Evolutionary conservation across 2,329 filamentous ascomycete species (phyloP).

Genomic region (Fusarium annulatum): DNA sequence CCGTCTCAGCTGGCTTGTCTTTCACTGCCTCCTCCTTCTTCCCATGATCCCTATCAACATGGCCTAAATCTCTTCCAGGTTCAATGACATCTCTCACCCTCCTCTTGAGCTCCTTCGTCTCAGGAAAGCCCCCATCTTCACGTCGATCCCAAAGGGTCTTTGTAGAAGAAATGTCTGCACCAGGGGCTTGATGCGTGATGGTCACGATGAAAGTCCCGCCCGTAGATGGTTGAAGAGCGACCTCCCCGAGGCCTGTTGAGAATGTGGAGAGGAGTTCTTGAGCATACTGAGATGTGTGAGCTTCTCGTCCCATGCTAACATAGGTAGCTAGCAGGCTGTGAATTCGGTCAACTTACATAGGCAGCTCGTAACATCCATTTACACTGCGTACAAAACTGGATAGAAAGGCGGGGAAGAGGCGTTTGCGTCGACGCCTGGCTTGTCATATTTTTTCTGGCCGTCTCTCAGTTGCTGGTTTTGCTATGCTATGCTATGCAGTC

Average conservation of each 20-base stretch:
- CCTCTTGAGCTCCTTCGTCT: slow-evolving; percentile 91
- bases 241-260: slow-evolving; percentile 82
- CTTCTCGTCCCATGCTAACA: neutral
- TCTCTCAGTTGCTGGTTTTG: neutral
- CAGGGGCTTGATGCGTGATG: slow-evolving; percentile 58
- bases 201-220: slow-evolving; percentile 86
- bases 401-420: slow-evolving; percentile 76
- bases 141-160: slow-evolving; percentile 89
- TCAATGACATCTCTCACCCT: slow-evolving; percentile 85
- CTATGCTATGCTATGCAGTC: neutral
- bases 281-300: slow-evolving; percentile 71
- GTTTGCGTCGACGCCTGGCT: slow-evolving; percentile 17
- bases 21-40: slow-evolving; percentile 12
- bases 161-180: slow-evolving; percentile 43
- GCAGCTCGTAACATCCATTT: slow-evolving; percentile 90
- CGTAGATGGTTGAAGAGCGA: slow-evolving; percentile 85
- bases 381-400: slow-evolving; percentile 93
- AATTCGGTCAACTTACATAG: slow-evolving; percentile 70
- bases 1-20: slow-evolving; percentile 1
- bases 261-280: slow-evolving; percentile 98
- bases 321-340: neutral
- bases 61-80: slow-evolving; percentile 80
- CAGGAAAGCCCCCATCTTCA: slow-evolving; percentile 87
- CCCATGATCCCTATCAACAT: slow-evolving; percentile 72
- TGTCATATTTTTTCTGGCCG: slow-evolving; percentile 14